Evolutionary conservation across 768 basidiomycete genomes (phyloP).

Genomic region (Collybia sp.): DNA sequence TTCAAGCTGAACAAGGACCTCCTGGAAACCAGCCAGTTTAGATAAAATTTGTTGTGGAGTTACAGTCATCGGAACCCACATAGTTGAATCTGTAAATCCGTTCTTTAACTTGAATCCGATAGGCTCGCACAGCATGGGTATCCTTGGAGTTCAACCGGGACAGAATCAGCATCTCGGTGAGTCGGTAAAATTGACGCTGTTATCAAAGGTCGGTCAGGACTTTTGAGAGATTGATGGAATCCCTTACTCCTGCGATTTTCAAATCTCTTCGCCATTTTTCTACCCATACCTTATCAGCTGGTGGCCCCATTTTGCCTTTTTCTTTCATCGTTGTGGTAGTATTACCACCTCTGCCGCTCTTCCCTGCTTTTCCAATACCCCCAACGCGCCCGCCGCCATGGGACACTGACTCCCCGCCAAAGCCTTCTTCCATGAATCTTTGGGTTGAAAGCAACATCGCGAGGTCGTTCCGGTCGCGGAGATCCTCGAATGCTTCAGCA

Average conservation of each 20-base stretch:
- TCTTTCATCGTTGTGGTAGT: conserved; percentile 3
- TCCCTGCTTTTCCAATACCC: conserved; percentile 37
- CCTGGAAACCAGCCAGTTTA: conserved; percentile 42
- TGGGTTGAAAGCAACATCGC: conserved; percentile 63
- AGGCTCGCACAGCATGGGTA: conserved; percentile 50
- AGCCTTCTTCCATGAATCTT: conserved; percentile 69
- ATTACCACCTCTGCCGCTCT: conserved; percentile 27
- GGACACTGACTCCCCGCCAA: conserved; percentile 40
- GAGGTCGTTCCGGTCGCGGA: conserved; percentile 90
- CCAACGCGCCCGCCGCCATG: conserved; percentile 49
- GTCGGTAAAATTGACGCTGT: conserved; percentile 90
- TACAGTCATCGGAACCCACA: conserved; percentile 40
- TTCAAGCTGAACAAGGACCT: conserved; percentile 83
- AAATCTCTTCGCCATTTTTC: conserved; percentile 78
- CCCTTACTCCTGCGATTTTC: conserved; percentile 83
- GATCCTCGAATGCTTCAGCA: conserved; percentile 95
- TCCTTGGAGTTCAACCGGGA: conserved; percentile 63
- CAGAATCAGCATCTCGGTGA: conserved; percentile 89
- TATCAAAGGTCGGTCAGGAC: conserved; percentile 4
- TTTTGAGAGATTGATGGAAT: background rate
- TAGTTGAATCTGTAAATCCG: conserved; percentile 94
- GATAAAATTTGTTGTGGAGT: background rate
- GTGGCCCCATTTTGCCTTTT: conserved; percentile 71
- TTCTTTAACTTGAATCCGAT: conserved; percentile 91
- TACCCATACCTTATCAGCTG: conserved; percentile 69